Evolutionary conservation across 1,139 yeast species (phyloP).

Genomic region (Debaryomyces subglobosus): DNA sequence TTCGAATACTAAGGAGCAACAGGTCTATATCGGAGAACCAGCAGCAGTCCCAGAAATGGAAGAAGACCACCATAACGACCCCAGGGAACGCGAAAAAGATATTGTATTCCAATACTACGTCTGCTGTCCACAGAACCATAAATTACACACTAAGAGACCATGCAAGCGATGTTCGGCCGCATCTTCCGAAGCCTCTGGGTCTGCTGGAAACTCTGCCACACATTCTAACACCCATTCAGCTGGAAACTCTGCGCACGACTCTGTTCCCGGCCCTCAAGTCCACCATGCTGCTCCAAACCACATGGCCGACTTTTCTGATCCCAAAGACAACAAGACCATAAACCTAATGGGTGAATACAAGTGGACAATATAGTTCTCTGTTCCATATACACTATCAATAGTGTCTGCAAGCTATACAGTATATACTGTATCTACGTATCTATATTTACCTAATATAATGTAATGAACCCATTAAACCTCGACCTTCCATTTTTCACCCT

Average conservation of each 20-base stretch:
- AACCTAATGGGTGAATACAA: conserved; percentile 38
- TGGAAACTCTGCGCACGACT: not conserved
- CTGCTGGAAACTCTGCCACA: not conserved
- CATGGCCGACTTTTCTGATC: conserved; percentile 5
- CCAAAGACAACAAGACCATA: conserved; percentile 24
- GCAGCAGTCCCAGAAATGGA: not conserved
- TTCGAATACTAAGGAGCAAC: not conserved
- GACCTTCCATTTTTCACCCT: no score
- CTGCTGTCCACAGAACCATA: conserved; percentile 15
- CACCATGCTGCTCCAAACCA: not conserved
- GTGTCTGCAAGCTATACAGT: not conserved
- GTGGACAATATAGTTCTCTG: conserved; percentile 25
- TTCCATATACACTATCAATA: not conserved
- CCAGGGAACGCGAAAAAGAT: conserved; percentile 14
- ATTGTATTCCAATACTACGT: conserved; percentile 22
- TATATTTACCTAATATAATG: not conserved
- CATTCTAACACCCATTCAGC: not conserved
- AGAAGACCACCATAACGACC: not conserved
- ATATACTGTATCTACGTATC: not conserved
- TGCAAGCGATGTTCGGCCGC: conserved; percentile 21
- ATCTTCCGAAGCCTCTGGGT: conserved; percentile 5
- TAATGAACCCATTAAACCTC: no score
- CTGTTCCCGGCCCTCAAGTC: not conserved
- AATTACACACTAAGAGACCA: conserved; percentile 13
- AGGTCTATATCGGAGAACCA: not conserved